Percentiles rank a stretch among this genome's conserved stretches.
These are phyloP conservation scores for Aspergillus carlsbadensis DNA, from an alignment of 495 filamentous ascomycete species.

Conservation along the genomic window DNA sequence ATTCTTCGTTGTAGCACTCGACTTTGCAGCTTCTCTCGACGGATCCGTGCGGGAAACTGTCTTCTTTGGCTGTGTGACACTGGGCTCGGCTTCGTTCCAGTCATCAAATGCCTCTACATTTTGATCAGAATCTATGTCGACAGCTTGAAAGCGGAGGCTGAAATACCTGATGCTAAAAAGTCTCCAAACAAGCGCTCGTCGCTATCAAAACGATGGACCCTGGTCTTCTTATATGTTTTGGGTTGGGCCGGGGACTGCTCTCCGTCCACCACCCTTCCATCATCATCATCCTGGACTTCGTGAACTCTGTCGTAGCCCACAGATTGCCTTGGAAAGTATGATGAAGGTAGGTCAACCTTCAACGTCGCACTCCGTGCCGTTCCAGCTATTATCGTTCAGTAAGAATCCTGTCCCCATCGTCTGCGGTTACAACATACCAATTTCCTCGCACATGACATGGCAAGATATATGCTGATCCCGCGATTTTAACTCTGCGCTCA, in stretches of 20 bases:
- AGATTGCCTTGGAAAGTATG: conserved; percentile 45
- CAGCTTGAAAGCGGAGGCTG: not conserved
- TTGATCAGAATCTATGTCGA: not conserved
- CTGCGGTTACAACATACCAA: conserved; percentile 50
- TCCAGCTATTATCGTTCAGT: conserved; percentile 56
- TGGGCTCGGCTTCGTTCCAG: not conserved
- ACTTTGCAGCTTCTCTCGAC: conserved; percentile 14
- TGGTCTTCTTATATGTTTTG: conserved; percentile 5
- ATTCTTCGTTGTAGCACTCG: conserved; percentile 10
- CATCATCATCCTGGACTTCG: conserved; percentile 8
- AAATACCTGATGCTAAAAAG: conserved; percentile 43
- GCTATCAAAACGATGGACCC: conserved; percentile 52
- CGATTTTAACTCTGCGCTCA: conserved; percentile 57
- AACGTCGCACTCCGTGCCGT: conserved; percentile 64
- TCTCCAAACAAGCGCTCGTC: conserved; percentile 57
- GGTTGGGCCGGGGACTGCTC: conserved; percentile 5
- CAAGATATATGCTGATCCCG: conserved; percentile 62
- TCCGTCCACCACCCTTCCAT: no score
- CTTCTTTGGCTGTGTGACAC: not conserved
- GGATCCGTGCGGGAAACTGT: not conserved
- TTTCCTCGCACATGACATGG: conserved; percentile 83
- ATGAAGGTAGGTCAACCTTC: conserved; percentile 58
- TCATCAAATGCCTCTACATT: conserved; percentile 6
- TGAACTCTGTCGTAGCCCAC: not conserved
- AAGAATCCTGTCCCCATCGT: not conserved